Evolutionary conservation across 2,329 filamentous ascomycete genomes (phyloP).

Genomic region (Pyrenophora seminiperda): DNA sequence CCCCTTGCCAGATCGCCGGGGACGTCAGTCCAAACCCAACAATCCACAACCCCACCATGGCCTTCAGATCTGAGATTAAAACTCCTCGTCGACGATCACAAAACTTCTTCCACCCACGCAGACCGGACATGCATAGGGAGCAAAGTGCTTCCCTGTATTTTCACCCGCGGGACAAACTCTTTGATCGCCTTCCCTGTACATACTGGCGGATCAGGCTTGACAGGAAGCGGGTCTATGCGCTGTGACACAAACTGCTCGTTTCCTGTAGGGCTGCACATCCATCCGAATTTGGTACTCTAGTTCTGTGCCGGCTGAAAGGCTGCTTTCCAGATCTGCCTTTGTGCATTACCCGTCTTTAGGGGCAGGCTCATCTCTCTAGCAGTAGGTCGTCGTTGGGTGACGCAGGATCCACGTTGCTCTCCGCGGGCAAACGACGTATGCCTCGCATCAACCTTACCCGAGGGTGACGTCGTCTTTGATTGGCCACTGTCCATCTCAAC

Average conservation of each 20-base stretch:
- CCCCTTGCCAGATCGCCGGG: conserved; percentile 11
- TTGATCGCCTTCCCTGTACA: too few species aligned
- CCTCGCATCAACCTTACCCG: conserved; percentile 2
- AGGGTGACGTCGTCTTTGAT: conserved; percentile 6
- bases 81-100: conserved; percentile 7
- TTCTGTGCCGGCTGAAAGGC: too few species aligned
- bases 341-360: background rate
- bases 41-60: background rate
- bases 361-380: background rate
- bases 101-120: background rate
- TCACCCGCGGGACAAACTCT: too few species aligned
- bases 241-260: too few species aligned
- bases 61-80: conserved; percentile 7
- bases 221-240: too few species aligned
- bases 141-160: too few species aligned
- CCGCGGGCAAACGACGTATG: conserved; percentile 1
- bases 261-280: too few species aligned
- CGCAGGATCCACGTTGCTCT: conserved; percentile 4
- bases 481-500: background rate
- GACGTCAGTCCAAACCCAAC: background rate
- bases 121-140: background rate
- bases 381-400: background rate
- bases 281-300: too few species aligned
- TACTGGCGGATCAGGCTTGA: too few species aligned
- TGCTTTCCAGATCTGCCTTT: background rate